A percentile compares a stretch with the other conserved stretches of the same genome.
Evolutionary conservation across 2,329 filamentous ascomycete genomes (phyloP).

Genomic region (Cercospora sesami): DNA sequence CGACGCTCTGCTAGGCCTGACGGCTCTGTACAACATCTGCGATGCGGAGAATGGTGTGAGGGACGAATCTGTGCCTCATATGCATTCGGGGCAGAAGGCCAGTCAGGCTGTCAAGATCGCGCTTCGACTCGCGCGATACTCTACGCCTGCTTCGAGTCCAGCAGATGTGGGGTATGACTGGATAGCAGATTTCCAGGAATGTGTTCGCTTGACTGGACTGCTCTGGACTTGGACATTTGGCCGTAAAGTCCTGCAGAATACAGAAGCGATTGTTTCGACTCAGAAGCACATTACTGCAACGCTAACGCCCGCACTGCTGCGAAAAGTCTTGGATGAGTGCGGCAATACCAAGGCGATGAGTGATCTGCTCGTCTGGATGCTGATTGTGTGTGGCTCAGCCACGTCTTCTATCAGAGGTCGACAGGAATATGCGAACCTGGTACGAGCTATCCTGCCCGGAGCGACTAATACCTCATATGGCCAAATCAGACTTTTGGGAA

Average conservation of each 20-base stretch:
- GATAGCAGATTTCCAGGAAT: conserved; percentile 20
- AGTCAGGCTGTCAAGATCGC: conserved; percentile 20
- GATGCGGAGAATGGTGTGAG: not conserved
- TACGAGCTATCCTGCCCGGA: conserved; percentile 11
- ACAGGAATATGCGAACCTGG: conserved; percentile 16
- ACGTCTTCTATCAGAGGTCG: conserved; percentile 2
- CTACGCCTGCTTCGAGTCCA: conserved; percentile 14
- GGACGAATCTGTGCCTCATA: conserved; percentile 18
- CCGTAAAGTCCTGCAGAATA: conserved; percentile 16
- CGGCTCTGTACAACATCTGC: conserved; percentile 21
- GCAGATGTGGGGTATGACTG: conserved; percentile 13
- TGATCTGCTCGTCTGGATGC: conserved; percentile 22
- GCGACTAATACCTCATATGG: not conserved
- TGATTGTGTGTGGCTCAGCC: conserved; percentile 21
- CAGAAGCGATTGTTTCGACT: conserved; percentile 16
- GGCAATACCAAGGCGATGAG: conserved; percentile 1
- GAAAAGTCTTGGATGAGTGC: conserved; percentile 1
- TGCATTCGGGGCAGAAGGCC: conserved; percentile 19
- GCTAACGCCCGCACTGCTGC: conserved; percentile 14
- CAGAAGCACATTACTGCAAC: conserved; percentile 16
- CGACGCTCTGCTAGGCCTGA: conserved; percentile 24
- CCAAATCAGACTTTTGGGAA: conserved; percentile 16
- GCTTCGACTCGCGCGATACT: conserved; percentile 17
- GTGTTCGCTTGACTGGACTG: conserved; percentile 15
- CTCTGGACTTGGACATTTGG: conserved; percentile 26